Base-by-base conservation (phyloP, 106 monocot species). In the Acanthochlamys bracteata region DNA sequence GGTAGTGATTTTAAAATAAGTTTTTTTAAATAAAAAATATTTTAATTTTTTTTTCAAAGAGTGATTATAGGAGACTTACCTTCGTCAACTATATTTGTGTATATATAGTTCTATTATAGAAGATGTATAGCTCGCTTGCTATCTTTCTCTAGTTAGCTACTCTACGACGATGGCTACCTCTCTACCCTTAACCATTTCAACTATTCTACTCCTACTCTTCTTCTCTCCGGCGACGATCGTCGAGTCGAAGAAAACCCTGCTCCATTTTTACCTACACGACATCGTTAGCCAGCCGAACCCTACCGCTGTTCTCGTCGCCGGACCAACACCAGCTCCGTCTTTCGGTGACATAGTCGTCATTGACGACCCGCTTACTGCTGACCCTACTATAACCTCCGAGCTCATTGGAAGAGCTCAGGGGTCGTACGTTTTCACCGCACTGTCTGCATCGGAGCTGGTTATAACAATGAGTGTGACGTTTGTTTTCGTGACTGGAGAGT, bases 221-320 rank as follows among this genome's bases (percentile, higher is more conserved):
- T 39, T 7, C 27, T 39, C 24, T 17, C 3, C 60, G 16, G 8
- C 33, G 8, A 16, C n/a, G 10, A 16, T 26, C 60, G 60, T 7
- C 6, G 24, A 60, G 24, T 26, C 23, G 60, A 60, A 9, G 13
- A 6, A 39, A 39, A 60, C 60, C 17, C 74, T 66, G 52, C 49
- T 74, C 23, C 74, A 68, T 68, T 75, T 75, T 68, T 75, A 68
- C 74, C 56, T 75, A 61, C 68, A 75, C 26, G 74, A 75, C 55
- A 24, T 55, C 55, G 67, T 74, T 16, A 24, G 20, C 54, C 62
- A 26, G 25, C 16, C 11, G 22, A 73, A 42, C 20, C 19, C 66
- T 15, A 71, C 78, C 22, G 72, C 43, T 0, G 54, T 77, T 2
- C 13, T 0, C 7, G 43, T 67, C 0, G 54, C 45, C 1, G 22